phyloP scores from a whole-genome alignment of 805 yeast species.

The Pichia deserticola region DNA sequence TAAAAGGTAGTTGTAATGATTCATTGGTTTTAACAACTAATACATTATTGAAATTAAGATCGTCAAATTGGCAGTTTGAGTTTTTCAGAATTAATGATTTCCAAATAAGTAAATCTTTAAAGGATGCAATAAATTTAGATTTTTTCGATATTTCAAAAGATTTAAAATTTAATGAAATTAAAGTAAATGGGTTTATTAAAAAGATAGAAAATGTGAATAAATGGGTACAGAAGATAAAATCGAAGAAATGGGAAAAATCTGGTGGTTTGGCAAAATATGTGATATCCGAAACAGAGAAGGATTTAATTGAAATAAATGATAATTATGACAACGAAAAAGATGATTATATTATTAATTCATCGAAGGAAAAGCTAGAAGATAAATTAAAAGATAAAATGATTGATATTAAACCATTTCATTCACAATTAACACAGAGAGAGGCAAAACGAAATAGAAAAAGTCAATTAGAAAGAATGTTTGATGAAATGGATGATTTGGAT shows the following conservation, averaged over 20 bases:
- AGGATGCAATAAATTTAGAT: not conserved
- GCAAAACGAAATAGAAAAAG: slow-evolving; percentile 2
- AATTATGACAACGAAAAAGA: not conserved
- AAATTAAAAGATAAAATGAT: not conserved
- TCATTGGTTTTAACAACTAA: not conserved
- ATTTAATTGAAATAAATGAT: not conserved
- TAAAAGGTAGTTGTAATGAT: not conserved
- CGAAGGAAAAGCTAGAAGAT: not conserved
- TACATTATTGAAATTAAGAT: not conserved
- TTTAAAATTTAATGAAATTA: not conserved
- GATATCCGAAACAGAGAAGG: not conserved
- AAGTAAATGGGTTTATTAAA: not conserved
- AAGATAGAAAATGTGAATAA: not conserved
- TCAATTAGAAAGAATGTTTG: slow-evolving; percentile 6
- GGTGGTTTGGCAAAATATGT: slow-evolving; percentile 5
- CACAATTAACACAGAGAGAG: not conserved
- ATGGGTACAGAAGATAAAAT: slow-evolving; percentile 4
- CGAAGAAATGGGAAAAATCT: slow-evolving; percentile 4
- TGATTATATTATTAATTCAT: too few species aligned
- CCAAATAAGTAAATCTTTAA: not conserved
- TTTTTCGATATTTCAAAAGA: not conserved
- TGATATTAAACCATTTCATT: slow-evolving; percentile 2
- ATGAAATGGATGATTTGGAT: slow-evolving; percentile 7
- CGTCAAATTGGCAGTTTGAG: slow-evolving; percentile 2
- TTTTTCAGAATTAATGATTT: not conserved